Percentiles rank a stretch among this genome's conserved stretches.
phyloP scores from a whole-genome alignment of 2,329 filamentous ascomycete species.

The Colletotrichum sp. region DNA sequence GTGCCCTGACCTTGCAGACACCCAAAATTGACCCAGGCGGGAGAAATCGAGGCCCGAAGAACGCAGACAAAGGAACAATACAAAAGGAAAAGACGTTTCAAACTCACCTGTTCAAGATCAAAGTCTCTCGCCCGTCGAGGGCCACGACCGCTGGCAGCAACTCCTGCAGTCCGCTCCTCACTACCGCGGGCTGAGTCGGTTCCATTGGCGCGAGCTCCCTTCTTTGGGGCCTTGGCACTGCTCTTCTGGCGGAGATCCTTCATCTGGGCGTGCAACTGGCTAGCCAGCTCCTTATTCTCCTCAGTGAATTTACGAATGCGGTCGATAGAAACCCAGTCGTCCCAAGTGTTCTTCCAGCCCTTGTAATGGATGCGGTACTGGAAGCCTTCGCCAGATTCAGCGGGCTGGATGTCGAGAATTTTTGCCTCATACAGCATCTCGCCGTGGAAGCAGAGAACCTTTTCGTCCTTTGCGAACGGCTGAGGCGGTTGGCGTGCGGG shows the following conservation, averaged over 20 bases:
- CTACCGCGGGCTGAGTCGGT: slow-evolving; percentile 73
- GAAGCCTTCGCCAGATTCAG: slow-evolving; percentile 72
- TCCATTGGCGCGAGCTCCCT: slow-evolving; percentile 48
- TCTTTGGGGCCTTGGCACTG: slow-evolving; percentile 58
- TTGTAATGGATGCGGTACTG: slow-evolving; percentile 98
- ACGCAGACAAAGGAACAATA: slow-evolving; percentile 20
- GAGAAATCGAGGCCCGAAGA: not conserved
- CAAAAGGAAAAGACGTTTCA: slow-evolving; percentile 20
- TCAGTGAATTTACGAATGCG: slow-evolving; percentile 93
- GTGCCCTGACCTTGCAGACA: not conserved
- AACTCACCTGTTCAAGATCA: slow-evolving; percentile 79
- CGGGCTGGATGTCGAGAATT: slow-evolving; percentile 77
- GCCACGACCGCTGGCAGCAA: slow-evolving; percentile 65
- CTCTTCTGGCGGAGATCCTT: slow-evolving; percentile 59
- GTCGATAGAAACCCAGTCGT: slow-evolving; percentile 96
- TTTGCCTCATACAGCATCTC: slow-evolving; percentile 98
- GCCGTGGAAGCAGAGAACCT: slow-evolving; percentile 95
- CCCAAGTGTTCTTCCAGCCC: slow-evolving; percentile 99
- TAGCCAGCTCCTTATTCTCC: slow-evolving; percentile 90
- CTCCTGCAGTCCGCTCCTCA: slow-evolving; percentile 73
- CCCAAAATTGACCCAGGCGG: not conserved
- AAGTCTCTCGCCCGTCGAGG: slow-evolving; percentile 79
- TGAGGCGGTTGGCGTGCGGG: slow-evolving; percentile 41
- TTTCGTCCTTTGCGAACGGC: slow-evolving; percentile 78
- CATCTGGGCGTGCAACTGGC: slow-evolving; percentile 72